phyloP scores from a whole-genome alignment of 257 asterid genomes.

The Eustoma russellianum region DNA sequence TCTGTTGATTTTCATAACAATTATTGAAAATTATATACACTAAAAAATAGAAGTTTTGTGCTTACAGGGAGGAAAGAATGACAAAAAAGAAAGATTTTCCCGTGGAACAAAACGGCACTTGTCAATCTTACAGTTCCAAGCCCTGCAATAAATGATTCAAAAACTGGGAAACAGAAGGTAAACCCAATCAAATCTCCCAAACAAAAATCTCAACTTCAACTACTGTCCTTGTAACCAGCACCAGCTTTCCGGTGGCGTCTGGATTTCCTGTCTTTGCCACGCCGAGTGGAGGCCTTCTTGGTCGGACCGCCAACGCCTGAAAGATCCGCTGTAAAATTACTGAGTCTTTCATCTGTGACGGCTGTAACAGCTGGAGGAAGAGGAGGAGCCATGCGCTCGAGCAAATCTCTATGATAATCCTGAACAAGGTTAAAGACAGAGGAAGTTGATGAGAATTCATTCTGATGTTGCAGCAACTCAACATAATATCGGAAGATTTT shows the following conservation, averaged over 20 bases:
- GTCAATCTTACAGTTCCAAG: not conserved
- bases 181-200: slow-evolving; percentile 3
- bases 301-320: slow-evolving; percentile 1
- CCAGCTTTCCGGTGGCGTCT: slow-evolving; percentile 8
- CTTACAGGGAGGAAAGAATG: not conserved
- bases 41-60: slow-evolving; percentile 1
- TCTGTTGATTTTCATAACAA: too few species aligned
- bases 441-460: too few species aligned
- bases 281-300: slow-evolving; percentile 34
- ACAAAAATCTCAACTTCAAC: slow-evolving; percentile 5
- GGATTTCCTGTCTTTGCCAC: slow-evolving; percentile 15
- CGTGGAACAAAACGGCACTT: too few species aligned
- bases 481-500: too few species aligned
- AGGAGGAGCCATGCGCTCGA: slow-evolving; percentile 49
- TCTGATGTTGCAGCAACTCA: too few species aligned
- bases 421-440: slow-evolving; percentile 18
- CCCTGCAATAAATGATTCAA: not conserved
- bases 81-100: not conserved
- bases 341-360: slow-evolving; percentile 2
- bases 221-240: slow-evolving; percentile 28
- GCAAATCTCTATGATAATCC: slow-evolving; percentile 85
- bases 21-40: slow-evolving; percentile 5
- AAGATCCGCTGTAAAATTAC: slow-evolving; percentile 8
- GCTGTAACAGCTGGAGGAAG: not conserved
- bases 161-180: slow-evolving; percentile 4